Base-by-base conservation (phyloP, 2,329 filamentous ascomycete genomes). In the Tolypocladium ovalisporum region DNA sequence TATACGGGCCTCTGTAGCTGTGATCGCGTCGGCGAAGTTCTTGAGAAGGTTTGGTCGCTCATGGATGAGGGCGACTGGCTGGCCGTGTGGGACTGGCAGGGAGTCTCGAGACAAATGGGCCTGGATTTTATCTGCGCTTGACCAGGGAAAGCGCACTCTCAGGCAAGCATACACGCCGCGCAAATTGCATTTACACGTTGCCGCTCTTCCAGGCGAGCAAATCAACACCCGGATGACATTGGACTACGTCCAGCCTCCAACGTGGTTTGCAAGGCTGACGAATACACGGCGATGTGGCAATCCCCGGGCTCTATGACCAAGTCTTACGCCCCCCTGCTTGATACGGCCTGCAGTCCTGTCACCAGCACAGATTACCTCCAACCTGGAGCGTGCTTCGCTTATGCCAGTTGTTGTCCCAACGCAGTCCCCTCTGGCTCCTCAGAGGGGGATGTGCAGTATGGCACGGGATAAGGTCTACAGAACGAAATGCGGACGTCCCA, bases 21-120 rank as follows among this genome's bases (percentile, higher is more conserved):
- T 34, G 79, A 84, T 61, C 74, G 77, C 15, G 79, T 79, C 3
- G 61, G 72, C 19, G 72, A 81, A 59, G 68, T 86, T 1, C 74
- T 86, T 15, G 79, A 83, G 61, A 77, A 80, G 62, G 73, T 86
- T 3, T 86, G 83, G 83, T 68, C 73, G 27, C 72, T 81, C 27
- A 85, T 86, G 81, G 80, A 79, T 32, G 67, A 69, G 12, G 80
- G 78, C 24, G 79, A 85, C 54, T 85, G 81, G 78, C 63, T 74
- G 32, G 74, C 75, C 22, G 81, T 80, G 9, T 87, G 84, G 84
- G 84, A 87, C 66, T 86, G 83, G 83, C 82, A 85, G 60, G 72
- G 73, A 4, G 75, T 85, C 34, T 82, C 82, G 1, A 70, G 73
- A 56, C 65, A 71, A 9, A 76, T 84, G 68, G 75, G 73, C 0